A percentile compares a stretch with the other conserved stretches of the same genome.
Conservation (phyloP, 1,284 basidiomycete species). For the Trichosporon sp. region DNA sequence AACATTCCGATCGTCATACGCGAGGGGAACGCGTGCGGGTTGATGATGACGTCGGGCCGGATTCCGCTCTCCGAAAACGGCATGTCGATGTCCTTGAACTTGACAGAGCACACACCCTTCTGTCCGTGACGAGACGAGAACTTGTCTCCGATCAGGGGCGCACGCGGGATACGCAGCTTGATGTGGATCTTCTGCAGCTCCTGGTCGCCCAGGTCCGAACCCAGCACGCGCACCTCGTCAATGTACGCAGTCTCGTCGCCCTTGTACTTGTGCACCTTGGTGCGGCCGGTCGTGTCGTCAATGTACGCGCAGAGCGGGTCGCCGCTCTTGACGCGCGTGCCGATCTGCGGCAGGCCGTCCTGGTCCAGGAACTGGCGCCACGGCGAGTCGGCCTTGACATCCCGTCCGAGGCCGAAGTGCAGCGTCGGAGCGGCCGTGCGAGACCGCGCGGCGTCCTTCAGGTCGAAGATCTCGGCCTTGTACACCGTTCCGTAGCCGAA, state of each 20-base stretch:
- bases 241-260: conserved; percentile 89
- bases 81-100: conserved; percentile 98
- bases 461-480: conserved; percentile 88
- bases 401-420: conserved; percentile 79
- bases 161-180: conserved; percentile 86
- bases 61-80: conserved; percentile 98
- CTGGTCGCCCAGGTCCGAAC: conserved; percentile 76
- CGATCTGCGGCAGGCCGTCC: conserved; percentile 82
- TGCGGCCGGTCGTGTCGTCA: conserved; percentile 78
- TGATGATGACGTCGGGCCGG: conserved; percentile 99
- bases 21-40: conserved; percentile 98
- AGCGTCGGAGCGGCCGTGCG: conserved; percentile 58
- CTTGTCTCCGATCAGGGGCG: conserved; percentile 98
- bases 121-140: conserved; percentile 98
- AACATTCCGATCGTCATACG: conserved; percentile 99
- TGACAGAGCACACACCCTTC: conserved; percentile 99
- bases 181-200: conserved; percentile 92
- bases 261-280: conserved; percentile 90
- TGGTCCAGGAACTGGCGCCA: conserved; percentile 65
- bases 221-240: conserved; percentile 86
- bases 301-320: conserved; percentile 77
- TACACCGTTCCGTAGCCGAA: conserved; percentile 97
- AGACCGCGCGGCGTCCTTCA: conserved; percentile 71
- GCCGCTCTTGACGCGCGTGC: conserved; percentile 64
- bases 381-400: conserved; percentile 59